Conservation (phyloP, 225 moss, liverwort and hornwort species). For the Neckera pumila region DNA sequence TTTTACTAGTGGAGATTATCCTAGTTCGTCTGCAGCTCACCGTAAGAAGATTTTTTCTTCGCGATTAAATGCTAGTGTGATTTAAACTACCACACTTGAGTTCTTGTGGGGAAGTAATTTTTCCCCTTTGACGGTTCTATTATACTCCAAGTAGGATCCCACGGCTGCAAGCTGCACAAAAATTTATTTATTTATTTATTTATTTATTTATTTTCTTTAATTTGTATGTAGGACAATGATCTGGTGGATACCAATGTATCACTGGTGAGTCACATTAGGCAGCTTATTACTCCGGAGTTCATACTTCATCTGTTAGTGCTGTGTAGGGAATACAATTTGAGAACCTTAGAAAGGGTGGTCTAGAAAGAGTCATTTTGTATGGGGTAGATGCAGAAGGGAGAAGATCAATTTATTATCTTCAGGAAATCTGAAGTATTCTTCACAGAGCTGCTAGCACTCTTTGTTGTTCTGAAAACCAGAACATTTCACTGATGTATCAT, state of each 20-base stretch:
- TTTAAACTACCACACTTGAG: conserved; percentile 1
- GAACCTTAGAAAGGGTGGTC: neutral
- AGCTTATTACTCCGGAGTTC: neutral
- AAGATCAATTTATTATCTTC: conserved; percentile 2
- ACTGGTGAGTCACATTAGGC: conserved; percentile 17
- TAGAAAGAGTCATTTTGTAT: neutral
- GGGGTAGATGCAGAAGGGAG: neutral
- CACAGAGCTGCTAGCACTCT: neutral
- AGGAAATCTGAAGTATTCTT: conserved; percentile 6
- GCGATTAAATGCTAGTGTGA: conserved; percentile 4
- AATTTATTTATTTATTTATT: neutral
- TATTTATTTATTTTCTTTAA: too few relatives aligned
- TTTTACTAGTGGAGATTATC: neutral
- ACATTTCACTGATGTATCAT: conserved; percentile 5
- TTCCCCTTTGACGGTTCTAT: neutral
- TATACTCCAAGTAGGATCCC: neutral
- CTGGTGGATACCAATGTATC: conserved; percentile 7
- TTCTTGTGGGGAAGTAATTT: conserved; percentile 1
- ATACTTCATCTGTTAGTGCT: neutral
- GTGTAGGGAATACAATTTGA: neutral
- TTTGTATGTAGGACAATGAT: conserved; percentile 10
- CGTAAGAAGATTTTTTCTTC: conserved; percentile 12
- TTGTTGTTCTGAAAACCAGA: conserved; percentile 22
- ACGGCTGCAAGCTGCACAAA: neutral
- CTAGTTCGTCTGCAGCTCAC: conserved; percentile 1